phyloP scores from a whole-genome alignment of 2,329 filamentous ascomycete genomes.

The Claviceps sorghi region DNA sequence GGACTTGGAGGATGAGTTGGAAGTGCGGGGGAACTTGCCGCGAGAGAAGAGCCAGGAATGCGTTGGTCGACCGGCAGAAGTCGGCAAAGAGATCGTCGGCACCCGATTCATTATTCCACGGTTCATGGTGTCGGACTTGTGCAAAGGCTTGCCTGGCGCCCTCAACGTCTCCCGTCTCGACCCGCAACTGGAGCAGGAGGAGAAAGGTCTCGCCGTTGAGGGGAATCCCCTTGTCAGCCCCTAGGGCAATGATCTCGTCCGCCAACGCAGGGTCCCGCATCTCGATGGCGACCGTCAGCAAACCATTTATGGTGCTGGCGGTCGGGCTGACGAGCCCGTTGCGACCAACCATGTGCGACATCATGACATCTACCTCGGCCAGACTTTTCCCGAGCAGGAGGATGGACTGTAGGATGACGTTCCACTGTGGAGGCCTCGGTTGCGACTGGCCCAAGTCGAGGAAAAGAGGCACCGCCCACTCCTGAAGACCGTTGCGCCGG shows the following conservation, averaged over 20 bases:
- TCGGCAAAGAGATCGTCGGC: conserved; percentile 33
- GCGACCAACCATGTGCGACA: conserved; percentile 56
- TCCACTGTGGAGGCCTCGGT: conserved; percentile 46
- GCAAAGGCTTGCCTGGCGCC: conserved; percentile 55
- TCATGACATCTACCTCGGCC: conserved; percentile 35
- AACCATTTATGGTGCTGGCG: conserved; percentile 57
- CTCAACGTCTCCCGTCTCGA: conserved; percentile 57
- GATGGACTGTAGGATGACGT: conserved; percentile 60
- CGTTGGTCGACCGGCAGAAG: conserved; percentile 52
- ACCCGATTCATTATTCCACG: conserved; percentile 25
- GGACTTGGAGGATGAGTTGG: conserved; percentile 56
- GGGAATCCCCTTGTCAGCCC: conserved; percentile 46
- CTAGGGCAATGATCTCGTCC: conserved; percentile 56
- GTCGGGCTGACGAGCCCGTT: conserved; percentile 40
- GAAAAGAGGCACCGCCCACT: conserved; percentile 50
- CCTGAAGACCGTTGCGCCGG: conserved; percentile 40
- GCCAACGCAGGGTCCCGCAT: conserved; percentile 56
- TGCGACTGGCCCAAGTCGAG: conserved; percentile 31
- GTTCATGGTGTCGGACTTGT: conserved; percentile 17
- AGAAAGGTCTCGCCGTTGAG: conserved; percentile 58
- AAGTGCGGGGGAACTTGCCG: conserved; percentile 46
- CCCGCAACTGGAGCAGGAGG: conserved; percentile 60
- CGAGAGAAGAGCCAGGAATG: conserved; percentile 57
- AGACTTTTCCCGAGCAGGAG: conserved; percentile 53
- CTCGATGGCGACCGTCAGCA: conserved; percentile 60